Conservation (phyloP, 352 stramenopile species). For the Phytophthora cryptogea region DNA sequence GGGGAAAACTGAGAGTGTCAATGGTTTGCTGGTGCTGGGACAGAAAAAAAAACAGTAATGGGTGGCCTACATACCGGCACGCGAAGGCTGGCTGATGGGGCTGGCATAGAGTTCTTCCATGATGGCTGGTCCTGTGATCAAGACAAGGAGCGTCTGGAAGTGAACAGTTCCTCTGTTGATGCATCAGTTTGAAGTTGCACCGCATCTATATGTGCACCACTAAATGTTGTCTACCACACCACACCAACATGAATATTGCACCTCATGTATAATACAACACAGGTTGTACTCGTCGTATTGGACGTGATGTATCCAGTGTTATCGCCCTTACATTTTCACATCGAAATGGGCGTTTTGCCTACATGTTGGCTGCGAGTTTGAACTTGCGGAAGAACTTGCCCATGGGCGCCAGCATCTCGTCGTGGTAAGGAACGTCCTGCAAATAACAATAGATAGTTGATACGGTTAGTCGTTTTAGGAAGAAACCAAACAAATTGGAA, state of each 20-base stretch:
- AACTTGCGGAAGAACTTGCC: constrained; percentile 75
- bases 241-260: constrained; percentile 15
- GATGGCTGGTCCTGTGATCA: too few relatives aligned
- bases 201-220: neutral
- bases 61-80: constrained; percentile 55
- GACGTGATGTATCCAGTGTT: too few relatives aligned
- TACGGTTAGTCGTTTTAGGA: constrained; percentile 5
- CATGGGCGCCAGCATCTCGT: constrained; percentile 71
- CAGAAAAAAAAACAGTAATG: too few relatives aligned
- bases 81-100: constrained; percentile 67
- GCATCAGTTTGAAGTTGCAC: constrained; percentile 30
- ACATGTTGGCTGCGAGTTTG: constrained; percentile 60
- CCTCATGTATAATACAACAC: too few relatives aligned
- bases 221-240: constrained; percentile 4
- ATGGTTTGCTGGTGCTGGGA: too few relatives aligned
- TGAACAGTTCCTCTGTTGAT: constrained; percentile 29
- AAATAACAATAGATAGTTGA: neutral
- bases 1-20: constrained; percentile 1
- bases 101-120: constrained; percentile 58
- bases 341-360: too few relatives aligned
- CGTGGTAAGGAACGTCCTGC: constrained; percentile 60
- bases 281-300: too few relatives aligned
- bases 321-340: too few relatives aligned
- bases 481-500: neutral
- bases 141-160: constrained; percentile 2